Base-by-base conservation (phyloP, 1,284 basidiomycete species). In the Leccinum pallidistipes region DNA sequence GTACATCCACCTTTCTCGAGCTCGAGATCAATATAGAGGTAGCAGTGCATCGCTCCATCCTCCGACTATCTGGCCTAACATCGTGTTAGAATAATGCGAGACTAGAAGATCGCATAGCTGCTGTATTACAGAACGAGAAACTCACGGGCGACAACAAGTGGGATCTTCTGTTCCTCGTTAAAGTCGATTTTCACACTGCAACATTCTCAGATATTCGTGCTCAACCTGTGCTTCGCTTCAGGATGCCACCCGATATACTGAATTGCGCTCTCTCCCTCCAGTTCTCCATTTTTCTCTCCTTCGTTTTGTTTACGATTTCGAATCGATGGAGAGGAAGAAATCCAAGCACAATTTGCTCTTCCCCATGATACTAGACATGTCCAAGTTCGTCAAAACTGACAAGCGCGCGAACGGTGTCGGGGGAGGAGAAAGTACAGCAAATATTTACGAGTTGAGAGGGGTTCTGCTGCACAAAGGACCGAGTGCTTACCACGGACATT, bases 401-500 rank as follows among this genome's bases (percentile, higher is more conserved):
- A 63, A 65, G 54, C 66, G 67, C n/a, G 12, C 2, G 34, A 45
- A 21, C 43, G 18, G 55, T 61, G 45, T 58, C 66, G 40, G 60
- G 61, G 8, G 61, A 62, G 52, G n/a, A 18, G 64, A 47, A 51
- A 47, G 47, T 12, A 3, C 54, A 32, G 55, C 71, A 5, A 65
- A 80, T 68, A 70, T 83, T 21, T 97, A 97, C 69, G 90, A 94
- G 58, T 76, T 97, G 32, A 83, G 87, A 50, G 95, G 92, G 6
- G 86, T 97, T 9, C 77, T 97, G 9, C 74, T 93, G 58, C 95
- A 97, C 76, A 91, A 91, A 69, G 95, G 95, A 2, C 69, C 83
- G 9, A 90, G 93, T 76, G 95, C 95, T 11, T 91, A 95, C 76
- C 91, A 94, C 68, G 95, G 95, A 3, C 95, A 97, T 72, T 97